phyloP scores from a whole-genome alignment of 2,329 filamentous ascomycete species.

The Pleomassaria siparia region DNA sequence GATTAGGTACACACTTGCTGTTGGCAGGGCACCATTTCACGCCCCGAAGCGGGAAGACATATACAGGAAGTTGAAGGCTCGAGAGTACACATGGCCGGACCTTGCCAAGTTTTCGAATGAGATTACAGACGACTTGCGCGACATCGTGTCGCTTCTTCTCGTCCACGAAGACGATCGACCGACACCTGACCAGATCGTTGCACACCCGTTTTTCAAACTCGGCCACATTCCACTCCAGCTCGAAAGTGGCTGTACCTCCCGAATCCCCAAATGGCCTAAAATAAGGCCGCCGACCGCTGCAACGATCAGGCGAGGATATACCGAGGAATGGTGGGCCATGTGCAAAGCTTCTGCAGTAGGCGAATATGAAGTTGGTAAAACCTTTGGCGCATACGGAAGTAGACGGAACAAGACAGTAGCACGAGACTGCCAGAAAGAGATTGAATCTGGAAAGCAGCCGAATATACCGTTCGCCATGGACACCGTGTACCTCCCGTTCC shows the following conservation, averaged over 20 bases:
- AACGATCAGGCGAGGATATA: conserved; percentile 50
- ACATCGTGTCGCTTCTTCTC: conserved; percentile 74
- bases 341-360: conserved; percentile 55
- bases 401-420: conserved; percentile 53
- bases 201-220: conserved; percentile 76
- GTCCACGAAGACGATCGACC: conserved; percentile 75
- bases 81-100: conserved; percentile 79
- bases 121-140: conserved; percentile 74
- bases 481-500: conserved; percentile 51
- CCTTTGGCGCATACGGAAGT: conserved; percentile 50
- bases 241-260: conserved; percentile 47
- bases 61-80: conserved; percentile 67
- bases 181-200: conserved; percentile 74
- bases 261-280: conserved; percentile 51
- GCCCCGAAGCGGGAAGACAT: conserved; percentile 86
- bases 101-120: conserved; percentile 66
- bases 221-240: conserved; percentile 68
- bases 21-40: conserved; percentile 94
- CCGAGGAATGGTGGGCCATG: conserved; percentile 53
- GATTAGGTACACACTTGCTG: conserved; percentile 86
- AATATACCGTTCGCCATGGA: conserved; percentile 53
- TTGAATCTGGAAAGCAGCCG: conserved; percentile 50
- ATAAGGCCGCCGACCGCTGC: conserved; percentile 47
- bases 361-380: conserved; percentile 49
- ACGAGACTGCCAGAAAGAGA: conserved; percentile 53